Evolutionary conservation across 305 asterid species (phyloP).

Genomic region (Solanum hybrid): DNA sequence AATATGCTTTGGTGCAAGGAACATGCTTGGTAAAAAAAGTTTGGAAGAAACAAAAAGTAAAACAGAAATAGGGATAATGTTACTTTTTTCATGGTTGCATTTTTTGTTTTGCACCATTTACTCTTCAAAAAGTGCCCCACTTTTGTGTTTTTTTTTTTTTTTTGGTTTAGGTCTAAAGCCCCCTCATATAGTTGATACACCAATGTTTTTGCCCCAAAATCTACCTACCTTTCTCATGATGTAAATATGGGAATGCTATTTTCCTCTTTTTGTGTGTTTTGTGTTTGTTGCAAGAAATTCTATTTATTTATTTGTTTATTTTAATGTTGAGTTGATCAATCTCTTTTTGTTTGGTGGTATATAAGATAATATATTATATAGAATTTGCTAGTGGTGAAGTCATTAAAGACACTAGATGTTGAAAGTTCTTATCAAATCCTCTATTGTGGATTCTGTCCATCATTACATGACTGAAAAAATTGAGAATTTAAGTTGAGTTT

Average conservation of each 20-base stretch:
- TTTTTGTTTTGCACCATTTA: conserved; percentile 20
- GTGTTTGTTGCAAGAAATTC: conserved; percentile 9
- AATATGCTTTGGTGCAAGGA: conserved; percentile 4
- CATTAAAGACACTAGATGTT: neutral
- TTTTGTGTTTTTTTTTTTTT: neutral
- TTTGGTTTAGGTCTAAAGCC: neutral
- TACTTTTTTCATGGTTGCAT: conserved; percentile 27
- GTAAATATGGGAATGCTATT: conserved; percentile 21
- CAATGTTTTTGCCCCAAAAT: conserved; percentile 6
- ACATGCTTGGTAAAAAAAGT: neutral
- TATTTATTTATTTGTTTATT: conserved; percentile 1
- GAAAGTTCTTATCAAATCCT: neutral
- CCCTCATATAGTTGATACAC: conserved; percentile 13
- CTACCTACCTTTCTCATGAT: conserved; percentile 7
- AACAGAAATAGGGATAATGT: conserved; percentile 12
- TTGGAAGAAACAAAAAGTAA: conserved; percentile 8
- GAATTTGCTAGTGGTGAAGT: neutral
- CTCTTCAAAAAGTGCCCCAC: neutral
- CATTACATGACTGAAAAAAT: neutral
- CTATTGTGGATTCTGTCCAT: neutral
- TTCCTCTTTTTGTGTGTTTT: conserved; percentile 2
- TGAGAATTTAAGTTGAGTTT: neutral
- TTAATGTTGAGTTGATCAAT: neutral
- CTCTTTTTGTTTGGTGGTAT: neutral
- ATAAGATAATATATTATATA: neutral